Base-by-base conservation (phyloP, 495 filamentous ascomycete species). In the Aspergillus carlsbadensis region DNA sequence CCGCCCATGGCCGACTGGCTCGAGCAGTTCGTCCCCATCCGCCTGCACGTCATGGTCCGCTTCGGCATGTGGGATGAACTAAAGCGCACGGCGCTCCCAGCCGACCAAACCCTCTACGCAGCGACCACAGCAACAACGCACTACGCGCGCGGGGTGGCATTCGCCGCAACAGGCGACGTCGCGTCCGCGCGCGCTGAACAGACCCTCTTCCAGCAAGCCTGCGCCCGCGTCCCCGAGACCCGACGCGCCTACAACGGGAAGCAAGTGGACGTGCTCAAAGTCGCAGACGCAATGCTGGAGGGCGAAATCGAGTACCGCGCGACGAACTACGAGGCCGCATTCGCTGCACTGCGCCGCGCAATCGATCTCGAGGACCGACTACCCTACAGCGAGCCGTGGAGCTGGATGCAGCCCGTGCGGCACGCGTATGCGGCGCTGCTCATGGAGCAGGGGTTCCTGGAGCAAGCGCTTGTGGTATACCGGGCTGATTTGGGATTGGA, bases 1-100 rank as follows among this genome's bases (percentile, higher is more conserved):
- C 84, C 86, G 1, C 83, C 84, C 1, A 83, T 89, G 80, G 84
- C 83, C 0, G 83, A 87, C 62, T 89, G 84, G 84, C 58, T 87
- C 1, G 86, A 89, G 60, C 72, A 74, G 0, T 87, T 86, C 60
- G 56, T 83, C 22, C 72, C 72, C 0, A 78, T 83, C 65, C 73
- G 82, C 5, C 66, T 83, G 4, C 86, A 89, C 60, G 80, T 81
- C 0, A 63, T 85, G n/a, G 75, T 89, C 24, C 81, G 85, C 5
- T 89, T 89, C 41, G 86, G 86, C 0, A 69, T 62, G 13, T 87
- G 83, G 84, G 57, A 81, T 7, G 83, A 84, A 4, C 68, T 87
- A 31, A 62, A 80, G 7, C 6, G 20, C 20, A 15, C 24, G 17
- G 18, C 10, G 20, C 42, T 45, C 42, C 42, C 42, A 7, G 20